Evolutionary conservation across 768 basidiomycete genomes (phyloP).

Genomic region (Sarcodon aspratus): DNA sequence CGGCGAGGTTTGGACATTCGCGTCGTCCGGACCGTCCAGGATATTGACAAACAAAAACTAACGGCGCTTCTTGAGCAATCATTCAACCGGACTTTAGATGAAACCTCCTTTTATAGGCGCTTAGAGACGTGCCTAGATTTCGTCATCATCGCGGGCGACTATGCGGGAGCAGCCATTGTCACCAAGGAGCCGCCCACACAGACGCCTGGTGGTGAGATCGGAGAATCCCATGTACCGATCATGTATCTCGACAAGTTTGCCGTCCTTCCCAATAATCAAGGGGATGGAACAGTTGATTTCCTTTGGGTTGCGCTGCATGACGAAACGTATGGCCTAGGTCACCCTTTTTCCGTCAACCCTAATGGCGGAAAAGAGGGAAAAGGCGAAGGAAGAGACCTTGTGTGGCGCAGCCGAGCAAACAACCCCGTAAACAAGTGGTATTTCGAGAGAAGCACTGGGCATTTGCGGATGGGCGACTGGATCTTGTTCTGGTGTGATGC

Average conservation of each 20-base stretch:
- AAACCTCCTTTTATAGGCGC: conserved; percentile 66
- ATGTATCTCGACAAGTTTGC: conserved; percentile 99
- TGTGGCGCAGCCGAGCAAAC: conserved; percentile 88
- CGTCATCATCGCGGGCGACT: conserved; percentile 89
- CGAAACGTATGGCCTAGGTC: conserved; percentile 93
- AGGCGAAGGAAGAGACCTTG: conserved; percentile 87
- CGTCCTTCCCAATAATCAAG: conserved; percentile 88
- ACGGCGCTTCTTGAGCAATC: conserved; percentile 79
- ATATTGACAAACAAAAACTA: conserved; percentile 68
- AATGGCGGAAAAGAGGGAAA: conserved; percentile 87
- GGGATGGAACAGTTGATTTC: conserved; percentile 98
- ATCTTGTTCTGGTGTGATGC: conserved; percentile 98
- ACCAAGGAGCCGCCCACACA: conserved; percentile 48
- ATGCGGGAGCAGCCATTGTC: conserved; percentile 89
- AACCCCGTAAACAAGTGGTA: conserved; percentile 99
- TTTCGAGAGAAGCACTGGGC: conserved; percentile 90
- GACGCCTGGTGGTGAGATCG: conserved; percentile 17
- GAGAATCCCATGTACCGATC: conserved; percentile 30
- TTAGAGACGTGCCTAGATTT: conserved; percentile 77
- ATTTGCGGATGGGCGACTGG: conserved; percentile 79
- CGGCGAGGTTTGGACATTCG: conserved; percentile 82
- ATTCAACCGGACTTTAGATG: conserved; percentile 66
- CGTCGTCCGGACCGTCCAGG: conserved; percentile 58
- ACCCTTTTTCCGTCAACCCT: conserved; percentile 88
- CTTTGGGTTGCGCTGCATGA: conserved; percentile 98